Evolutionary conservation across 192 early-diverging fungal genomes (phyloP), one percentile per base, ranked within the genome.

Genomic region (Backusella luteola): DNA sequence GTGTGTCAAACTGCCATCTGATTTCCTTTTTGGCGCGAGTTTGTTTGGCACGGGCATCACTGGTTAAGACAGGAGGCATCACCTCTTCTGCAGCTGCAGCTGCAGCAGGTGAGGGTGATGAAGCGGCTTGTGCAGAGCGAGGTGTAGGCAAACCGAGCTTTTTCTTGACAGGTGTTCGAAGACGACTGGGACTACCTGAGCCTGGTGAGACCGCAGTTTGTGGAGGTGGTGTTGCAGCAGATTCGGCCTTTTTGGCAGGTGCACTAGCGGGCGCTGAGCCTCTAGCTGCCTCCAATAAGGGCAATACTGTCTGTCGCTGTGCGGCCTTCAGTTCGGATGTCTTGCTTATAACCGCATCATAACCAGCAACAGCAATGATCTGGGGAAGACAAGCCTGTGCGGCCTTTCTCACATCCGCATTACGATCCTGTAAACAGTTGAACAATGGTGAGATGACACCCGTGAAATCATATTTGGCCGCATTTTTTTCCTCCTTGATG

Each of bases 351-450:
- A 98, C 89, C 0, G 82, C 75, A 70, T 93, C 92, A 63, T 90
- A 91, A 0, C 95, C 95, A 9, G 91, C 94, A 76, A 82, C 89
- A 3, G 76, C 77, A 29, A 96, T 90, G 9, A 96, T 76, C 26
- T 89, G 85, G 14, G 84, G 85, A 46, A 99, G 82, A 44, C 92
- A 87, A 1, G 84, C 79, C 63, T 93, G 91, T 0, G 96, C 95
- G 12, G 88, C 86, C 76, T 97, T 97, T 52, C 98, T 92, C 17
- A 98, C 96, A 17, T 97, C 96, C 1, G 86, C 85, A 70, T 92
- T 95, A 36, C 93, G 91, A 78, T 99, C 98, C 79, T 96, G 95
- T 66, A 98, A 73, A 76, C 94, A 96, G 4, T 90, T 83, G 17
- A 99, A 83, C 29, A 94, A 83, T 11, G 94, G 89, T 66, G 87